These are phyloP conservation scores for Calonectria pteridis DNA, from an alignment of 2,329 filamentous ascomycete genomes.

Conservation along the genomic window DNA sequence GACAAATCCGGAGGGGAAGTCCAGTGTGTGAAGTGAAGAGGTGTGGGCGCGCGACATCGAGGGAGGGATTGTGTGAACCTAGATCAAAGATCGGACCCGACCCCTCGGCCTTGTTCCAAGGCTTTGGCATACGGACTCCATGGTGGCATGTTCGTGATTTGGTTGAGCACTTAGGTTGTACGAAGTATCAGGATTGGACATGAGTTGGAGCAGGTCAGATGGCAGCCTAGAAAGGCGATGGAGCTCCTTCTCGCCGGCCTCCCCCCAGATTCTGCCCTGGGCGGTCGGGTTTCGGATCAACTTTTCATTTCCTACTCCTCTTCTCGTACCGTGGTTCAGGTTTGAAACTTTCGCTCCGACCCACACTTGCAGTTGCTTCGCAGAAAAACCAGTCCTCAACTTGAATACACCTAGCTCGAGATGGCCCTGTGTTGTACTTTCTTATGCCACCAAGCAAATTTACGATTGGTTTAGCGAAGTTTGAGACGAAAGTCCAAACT, in stretches of 20 bases:
- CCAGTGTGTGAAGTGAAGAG: not conserved
- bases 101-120: not conserved
- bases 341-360: not conserved
- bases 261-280: no score
- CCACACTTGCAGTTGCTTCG: not conserved
- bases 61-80: not conserved
- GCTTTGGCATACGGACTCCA: not conserved
- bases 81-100: slow-evolving; percentile 1
- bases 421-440: not conserved
- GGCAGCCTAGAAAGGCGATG: not conserved
- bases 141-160: not conserved
- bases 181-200: not conserved
- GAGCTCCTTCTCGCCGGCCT: no score
- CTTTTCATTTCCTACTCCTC: not conserved
- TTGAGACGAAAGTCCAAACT: not conserved
- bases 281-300: not conserved
- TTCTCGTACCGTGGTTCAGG: not conserved
- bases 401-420: not conserved
- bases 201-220: not conserved
- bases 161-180: not conserved
- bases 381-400: not conserved
- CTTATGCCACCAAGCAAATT: not conserved
- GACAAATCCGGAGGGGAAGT: not conserved
- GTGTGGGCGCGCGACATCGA: not conserved
- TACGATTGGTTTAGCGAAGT: not conserved